Conservation (phyloP, 345 rosid genomes). For the Conringia planisiliqua region DNA sequence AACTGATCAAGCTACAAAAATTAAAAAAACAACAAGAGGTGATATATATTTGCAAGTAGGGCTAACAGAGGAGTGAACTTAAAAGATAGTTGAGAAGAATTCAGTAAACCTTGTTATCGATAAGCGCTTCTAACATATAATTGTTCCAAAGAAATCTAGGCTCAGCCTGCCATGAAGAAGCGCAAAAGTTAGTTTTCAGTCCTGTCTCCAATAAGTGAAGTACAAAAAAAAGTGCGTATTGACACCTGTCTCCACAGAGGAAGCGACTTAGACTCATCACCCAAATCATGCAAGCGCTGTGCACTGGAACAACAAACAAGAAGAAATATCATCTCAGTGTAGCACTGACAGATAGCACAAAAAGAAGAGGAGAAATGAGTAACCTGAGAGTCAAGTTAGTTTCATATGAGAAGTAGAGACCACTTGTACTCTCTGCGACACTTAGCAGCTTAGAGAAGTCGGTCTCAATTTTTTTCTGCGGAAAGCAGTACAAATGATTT, state of each 20-base stretch:
- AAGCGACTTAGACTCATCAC: constrained; percentile 90
- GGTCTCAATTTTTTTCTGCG: constrained; percentile 74
- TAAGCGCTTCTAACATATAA: constrained; percentile 85
- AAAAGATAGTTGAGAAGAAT: constrained; percentile 6
- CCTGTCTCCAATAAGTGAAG: not conserved
- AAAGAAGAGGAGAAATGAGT: not conserved
- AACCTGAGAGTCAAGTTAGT: constrained; percentile 83
- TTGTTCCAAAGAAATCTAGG: constrained; percentile 99
- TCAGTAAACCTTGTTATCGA: constrained; percentile 71
- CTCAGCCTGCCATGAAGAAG: constrained; percentile 63
- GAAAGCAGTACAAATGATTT: constrained; percentile 17
- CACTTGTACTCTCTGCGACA: constrained; percentile 67
- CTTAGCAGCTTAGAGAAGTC: constrained; percentile 66
- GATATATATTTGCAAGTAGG: constrained; percentile 4
- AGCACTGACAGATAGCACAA: not conserved
- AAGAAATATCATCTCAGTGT: not conserved
- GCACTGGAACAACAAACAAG: constrained; percentile 50
- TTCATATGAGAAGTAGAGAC: constrained; percentile 86
- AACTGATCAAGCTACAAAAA: constrained; percentile 82
- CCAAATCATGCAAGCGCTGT: constrained; percentile 78
- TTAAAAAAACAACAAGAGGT: not conserved
- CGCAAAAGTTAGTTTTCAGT: not conserved
- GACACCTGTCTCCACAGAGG: constrained; percentile 99
- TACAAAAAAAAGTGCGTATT: not conserved
- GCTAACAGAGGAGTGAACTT: constrained; percentile 11